Conservation (phyloP, 441 rosid species). For the Croton setiger region DNA sequence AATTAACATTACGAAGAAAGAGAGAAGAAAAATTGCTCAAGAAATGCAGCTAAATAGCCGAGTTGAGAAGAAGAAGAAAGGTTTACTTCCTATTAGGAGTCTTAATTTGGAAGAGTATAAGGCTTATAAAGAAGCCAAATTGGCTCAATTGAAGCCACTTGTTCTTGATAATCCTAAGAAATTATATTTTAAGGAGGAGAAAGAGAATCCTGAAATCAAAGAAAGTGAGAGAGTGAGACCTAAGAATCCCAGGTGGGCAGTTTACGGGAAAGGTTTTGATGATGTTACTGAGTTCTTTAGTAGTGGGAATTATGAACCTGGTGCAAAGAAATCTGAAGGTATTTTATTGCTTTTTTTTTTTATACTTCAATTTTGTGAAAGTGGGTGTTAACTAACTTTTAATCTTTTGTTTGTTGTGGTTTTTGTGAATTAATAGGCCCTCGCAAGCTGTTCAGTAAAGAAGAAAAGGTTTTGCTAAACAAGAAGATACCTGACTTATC, state of each 20-base stretch:
- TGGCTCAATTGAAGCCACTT: slow-evolving; percentile 56
- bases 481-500: slow-evolving; percentile 63
- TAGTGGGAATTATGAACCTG: slow-evolving; percentile 55
- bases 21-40: slow-evolving; percentile 72
- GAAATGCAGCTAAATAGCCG: slow-evolving; percentile 66
- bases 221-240: slow-evolving; percentile 51
- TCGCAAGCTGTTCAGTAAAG: slow-evolving; percentile 65
- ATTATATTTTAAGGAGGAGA: slow-evolving; percentile 24
- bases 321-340: slow-evolving; percentile 51
- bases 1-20: slow-evolving; percentile 74
- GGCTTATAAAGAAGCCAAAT: slow-evolving; percentile 58
- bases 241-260: slow-evolving; percentile 87
- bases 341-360: slow-evolving; percentile 20
- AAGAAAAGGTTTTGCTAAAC: slow-evolving; percentile 75
- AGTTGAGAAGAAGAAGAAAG: slow-evolving; percentile 67
- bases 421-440: slow-evolving; percentile 24
- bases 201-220: slow-evolving; percentile 20
- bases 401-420: background rate
- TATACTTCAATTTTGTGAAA: background rate
- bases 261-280: slow-evolving; percentile 81
- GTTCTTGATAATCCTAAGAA: slow-evolving; percentile 52
- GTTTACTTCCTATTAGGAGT: slow-evolving; percentile 51
- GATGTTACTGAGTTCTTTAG: slow-evolving; percentile 64
- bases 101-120: slow-evolving; percentile 59
- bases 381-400: background rate